Evolutionary conservation across 108 stramenopile species (phyloP).

Genomic region (Skeletonema marinoi): DNA sequence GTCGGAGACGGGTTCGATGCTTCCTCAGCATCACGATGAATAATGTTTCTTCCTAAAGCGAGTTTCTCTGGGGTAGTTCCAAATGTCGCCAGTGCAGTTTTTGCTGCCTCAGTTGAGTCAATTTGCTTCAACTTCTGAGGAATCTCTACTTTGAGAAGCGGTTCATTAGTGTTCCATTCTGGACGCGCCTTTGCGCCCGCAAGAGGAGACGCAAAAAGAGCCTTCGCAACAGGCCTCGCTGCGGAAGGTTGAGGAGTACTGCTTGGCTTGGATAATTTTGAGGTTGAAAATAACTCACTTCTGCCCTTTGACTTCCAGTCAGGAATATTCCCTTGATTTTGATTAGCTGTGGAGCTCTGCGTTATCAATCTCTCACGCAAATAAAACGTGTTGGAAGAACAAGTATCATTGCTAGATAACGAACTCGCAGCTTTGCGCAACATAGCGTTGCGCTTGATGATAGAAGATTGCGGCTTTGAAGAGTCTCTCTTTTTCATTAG

Average conservation of each 20-base stretch:
- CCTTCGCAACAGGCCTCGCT: constrained; percentile 30
- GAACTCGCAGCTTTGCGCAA: constrained; percentile 9
- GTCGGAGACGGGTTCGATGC: neutral
- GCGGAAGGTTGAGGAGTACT: neutral
- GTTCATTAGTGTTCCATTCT: constrained; percentile 24
- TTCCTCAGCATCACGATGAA: constrained; percentile 35
- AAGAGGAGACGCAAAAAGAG: constrained; percentile 47
- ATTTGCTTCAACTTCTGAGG: constrained; percentile 58
- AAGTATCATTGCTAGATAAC: constrained; percentile 2
- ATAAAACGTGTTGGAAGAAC: constrained; percentile 24
- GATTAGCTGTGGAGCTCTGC: neutral
- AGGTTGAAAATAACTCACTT: constrained; percentile 36
- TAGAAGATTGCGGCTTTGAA: constrained; percentile 11
- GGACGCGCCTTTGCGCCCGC: constrained; percentile 19
- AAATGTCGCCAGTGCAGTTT: constrained; percentile 63
- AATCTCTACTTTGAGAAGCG: constrained; percentile 34
- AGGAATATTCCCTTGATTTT: constrained; percentile 15
- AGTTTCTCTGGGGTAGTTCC: constrained; percentile 81
- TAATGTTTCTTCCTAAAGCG: constrained; percentile 44
- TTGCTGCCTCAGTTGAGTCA: constrained; percentile 53
- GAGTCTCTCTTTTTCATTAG: constrained; percentile 14
- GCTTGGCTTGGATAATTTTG: constrained; percentile 8
- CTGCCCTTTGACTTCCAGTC: constrained; percentile 47
- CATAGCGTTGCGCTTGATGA: constrained; percentile 18
- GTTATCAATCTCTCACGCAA: constrained; percentile 8